A percentile compares a stretch with the other conserved stretches of the same genome.
Evolutionary conservation across 2,329 filamentous ascomycete species (phyloP).

Genomic region (Trichoderma breve): DNA sequence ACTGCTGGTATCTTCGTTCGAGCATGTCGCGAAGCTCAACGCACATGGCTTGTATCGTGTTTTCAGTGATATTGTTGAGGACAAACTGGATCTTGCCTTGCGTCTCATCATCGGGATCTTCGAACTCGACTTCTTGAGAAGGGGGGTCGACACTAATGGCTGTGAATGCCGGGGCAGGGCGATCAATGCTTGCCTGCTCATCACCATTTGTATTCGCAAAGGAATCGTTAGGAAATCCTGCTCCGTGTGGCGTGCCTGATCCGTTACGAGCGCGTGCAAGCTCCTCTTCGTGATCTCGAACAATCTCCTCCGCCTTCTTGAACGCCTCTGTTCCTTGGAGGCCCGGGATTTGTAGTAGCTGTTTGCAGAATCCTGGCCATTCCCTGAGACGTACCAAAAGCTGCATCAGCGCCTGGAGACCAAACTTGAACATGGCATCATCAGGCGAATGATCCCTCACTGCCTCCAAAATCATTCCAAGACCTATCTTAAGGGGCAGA

Average conservation of each 20-base stretch:
- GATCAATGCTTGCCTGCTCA: constrained; percentile 57
- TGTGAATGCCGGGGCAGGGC: constrained; percentile 68
- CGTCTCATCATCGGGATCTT: constrained; percentile 78
- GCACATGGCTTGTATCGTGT: constrained; percentile 82
- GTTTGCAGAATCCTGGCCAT: constrained; percentile 92
- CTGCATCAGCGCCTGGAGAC: constrained; percentile 89
- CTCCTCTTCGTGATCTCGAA: constrained; percentile 66
- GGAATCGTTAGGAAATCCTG: constrained; percentile 44
- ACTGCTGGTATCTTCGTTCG: constrained; percentile 80
- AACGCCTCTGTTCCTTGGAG: constrained; percentile 83
- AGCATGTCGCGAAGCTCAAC: constrained; percentile 76
- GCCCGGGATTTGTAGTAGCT: constrained; percentile 76
- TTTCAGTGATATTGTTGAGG: constrained; percentile 91
- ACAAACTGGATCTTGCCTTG: constrained; percentile 95
- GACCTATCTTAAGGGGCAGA: constrained; percentile 86
- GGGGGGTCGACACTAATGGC: constrained; percentile 75
- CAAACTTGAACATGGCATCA: constrained; percentile 96
- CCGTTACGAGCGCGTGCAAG: constrained; percentile 56
- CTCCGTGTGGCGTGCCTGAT: constrained; percentile 37
- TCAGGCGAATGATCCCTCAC: constrained; percentile 81
- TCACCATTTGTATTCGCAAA: constrained; percentile 71
- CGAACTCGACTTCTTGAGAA: constrained; percentile 61
- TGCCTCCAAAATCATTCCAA: constrained; percentile 96
- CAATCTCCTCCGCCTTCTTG: constrained; percentile 76
- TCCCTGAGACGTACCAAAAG: constrained; percentile 79